A percentile compares a stretch with the other conserved stretches of the same genome.
These are phyloP conservation scores for Pisolithus tinctorius DNA, from an alignment of 768 basidiomycete genomes.

Conservation along the genomic window DNA sequence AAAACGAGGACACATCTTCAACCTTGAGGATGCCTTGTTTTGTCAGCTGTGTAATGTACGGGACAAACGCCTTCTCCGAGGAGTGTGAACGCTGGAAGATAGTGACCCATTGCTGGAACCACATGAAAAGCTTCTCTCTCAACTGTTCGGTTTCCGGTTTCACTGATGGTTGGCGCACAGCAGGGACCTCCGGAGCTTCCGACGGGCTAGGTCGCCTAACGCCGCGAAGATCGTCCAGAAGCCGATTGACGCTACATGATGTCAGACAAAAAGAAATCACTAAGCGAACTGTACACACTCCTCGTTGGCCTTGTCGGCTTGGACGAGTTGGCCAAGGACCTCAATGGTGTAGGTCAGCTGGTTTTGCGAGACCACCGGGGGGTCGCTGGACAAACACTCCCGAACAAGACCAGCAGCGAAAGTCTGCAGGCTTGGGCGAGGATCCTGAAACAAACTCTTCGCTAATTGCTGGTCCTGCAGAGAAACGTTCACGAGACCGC, in stretches of 20 bases:
- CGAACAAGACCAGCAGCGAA: slow-evolving; percentile 82
- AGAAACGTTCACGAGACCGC: slow-evolving; percentile 67
- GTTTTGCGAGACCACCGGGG: slow-evolving; percentile 70
- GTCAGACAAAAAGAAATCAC: not conserved
- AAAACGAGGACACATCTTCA: slow-evolving; percentile 94
- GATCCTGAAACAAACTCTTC: slow-evolving; percentile 73
- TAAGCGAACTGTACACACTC: slow-evolving; percentile 49
- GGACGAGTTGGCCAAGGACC: slow-evolving; percentile 65
- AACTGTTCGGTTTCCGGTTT: slow-evolving; percentile 72
- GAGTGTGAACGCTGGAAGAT: slow-evolving; percentile 88
- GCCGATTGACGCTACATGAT: slow-evolving; percentile 47
- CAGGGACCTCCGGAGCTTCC: slow-evolving; percentile 29
- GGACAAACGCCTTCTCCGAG: slow-evolving; percentile 92
- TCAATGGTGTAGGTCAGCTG: slow-evolving; percentile 81
- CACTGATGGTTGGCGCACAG: slow-evolving; percentile 40
- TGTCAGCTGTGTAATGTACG: slow-evolving; percentile 94
- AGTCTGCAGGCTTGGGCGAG: slow-evolving; percentile 67
- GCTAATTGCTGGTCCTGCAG: slow-evolving; percentile 90
- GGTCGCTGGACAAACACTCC: slow-evolving; percentile 77
- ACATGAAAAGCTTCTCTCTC: slow-evolving; percentile 65
- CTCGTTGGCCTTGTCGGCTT: slow-evolving; percentile 74
- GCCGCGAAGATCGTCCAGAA: slow-evolving; percentile 80
- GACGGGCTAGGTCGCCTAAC: slow-evolving; percentile 41
- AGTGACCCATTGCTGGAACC: slow-evolving; percentile 94
- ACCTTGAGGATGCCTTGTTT: slow-evolving; percentile 95